Evolutionary conservation across 257 asterid genomes (phyloP), one percentile per base, ranked within the genome.

Genomic region (Fraxinus excelsior): DNA sequence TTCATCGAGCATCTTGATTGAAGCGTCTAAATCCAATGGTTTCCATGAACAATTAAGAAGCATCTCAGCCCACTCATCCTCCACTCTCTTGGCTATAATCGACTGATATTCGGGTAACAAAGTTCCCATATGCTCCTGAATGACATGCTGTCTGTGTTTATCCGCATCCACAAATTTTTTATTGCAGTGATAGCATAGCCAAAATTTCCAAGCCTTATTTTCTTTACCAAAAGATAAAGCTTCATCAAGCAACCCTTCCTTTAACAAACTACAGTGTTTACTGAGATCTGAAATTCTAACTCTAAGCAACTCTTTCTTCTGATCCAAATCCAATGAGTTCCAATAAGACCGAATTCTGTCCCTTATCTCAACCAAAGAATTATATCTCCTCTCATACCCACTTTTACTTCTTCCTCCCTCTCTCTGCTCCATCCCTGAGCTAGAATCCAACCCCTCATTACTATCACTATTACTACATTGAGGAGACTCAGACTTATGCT

Each of bases 131-230:
- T 93, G 98, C 60, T 91, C 94, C 70, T 82, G 87, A 31, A 86
- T 79, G 31, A 86, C 84, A 56, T 93, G 98, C 32, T 88, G 88
- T 84, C 83, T 84, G 81, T 80, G 88, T 0, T 84, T 82, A 66
- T 81, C 85, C 44, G 87, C 85, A 78, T 87, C 89, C 0, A 82
- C 79, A 82, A 91, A 79, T 71, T 88, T 88, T 82, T 90, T 83
- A 51, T 71, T 75, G 77, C 98, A 93, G 72, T 86, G 89, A 78
- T 90, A 91, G 83, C 98, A 93, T 79, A 70, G 51, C 89, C 91
- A 91, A 80, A 84, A 86, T 64, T 79, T 86, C 98, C 98, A 93
- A 12, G 75, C 82, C 78, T 84, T 92, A 77, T 85, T 80, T 67
- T 78, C 80, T 83, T 85, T 86, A 46, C 88, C 92, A 73, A 82